A percentile compares a stretch with the other conserved stretches of the same genome.
Evolutionary conservation across 2,329 filamentous ascomycete species (phyloP).

Genomic region (Aspergillus tamarii): DNA sequence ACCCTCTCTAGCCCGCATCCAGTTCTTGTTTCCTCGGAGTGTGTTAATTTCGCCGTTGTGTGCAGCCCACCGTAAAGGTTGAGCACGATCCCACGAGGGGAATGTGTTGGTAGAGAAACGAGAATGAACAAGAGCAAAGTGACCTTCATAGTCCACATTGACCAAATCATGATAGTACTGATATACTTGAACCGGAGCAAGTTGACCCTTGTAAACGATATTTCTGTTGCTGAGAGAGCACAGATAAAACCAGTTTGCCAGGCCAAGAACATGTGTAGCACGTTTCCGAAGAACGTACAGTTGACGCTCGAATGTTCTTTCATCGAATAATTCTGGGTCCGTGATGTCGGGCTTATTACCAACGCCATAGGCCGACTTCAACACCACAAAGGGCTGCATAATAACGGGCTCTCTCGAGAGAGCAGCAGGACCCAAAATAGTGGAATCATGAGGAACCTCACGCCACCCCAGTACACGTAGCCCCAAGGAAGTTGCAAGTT

Average conservation of each 20-base stretch:
- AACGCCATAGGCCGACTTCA: constrained; percentile 80
- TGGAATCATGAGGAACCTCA: constrained; percentile 91
- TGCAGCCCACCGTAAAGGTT: constrained; percentile 93
- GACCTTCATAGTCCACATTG: constrained; percentile 94
- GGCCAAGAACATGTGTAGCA: constrained; percentile 88
- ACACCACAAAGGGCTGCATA: constrained; percentile 91
- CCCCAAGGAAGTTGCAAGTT: constrained; percentile 84
- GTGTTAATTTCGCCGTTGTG: constrained; percentile 99
- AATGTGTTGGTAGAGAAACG: constrained; percentile 99
- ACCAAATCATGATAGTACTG: constrained; percentile 97
- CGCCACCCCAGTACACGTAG: constrained; percentile 94
- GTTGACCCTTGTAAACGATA: constrained; percentile 98
- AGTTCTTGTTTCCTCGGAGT: constrained; percentile 96
- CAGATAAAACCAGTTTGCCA: constrained; percentile 98
- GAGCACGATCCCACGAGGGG: constrained; percentile 96
- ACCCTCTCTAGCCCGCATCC: constrained; percentile 97
- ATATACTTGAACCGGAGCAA: constrained; percentile 93
- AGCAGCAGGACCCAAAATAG: constrained; percentile 87
- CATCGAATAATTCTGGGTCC: constrained; percentile 80
- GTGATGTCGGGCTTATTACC: constrained; percentile 77
- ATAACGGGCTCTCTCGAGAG: constrained; percentile 93
- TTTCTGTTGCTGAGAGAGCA: constrained; percentile 97
- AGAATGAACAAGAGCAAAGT: constrained; percentile 95
- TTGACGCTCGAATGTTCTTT: constrained; percentile 84
- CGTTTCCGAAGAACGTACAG: constrained; percentile 94